phyloP scores from a whole-genome alignment of 139 green algal species.

The Chlorella sp. region DNA sequence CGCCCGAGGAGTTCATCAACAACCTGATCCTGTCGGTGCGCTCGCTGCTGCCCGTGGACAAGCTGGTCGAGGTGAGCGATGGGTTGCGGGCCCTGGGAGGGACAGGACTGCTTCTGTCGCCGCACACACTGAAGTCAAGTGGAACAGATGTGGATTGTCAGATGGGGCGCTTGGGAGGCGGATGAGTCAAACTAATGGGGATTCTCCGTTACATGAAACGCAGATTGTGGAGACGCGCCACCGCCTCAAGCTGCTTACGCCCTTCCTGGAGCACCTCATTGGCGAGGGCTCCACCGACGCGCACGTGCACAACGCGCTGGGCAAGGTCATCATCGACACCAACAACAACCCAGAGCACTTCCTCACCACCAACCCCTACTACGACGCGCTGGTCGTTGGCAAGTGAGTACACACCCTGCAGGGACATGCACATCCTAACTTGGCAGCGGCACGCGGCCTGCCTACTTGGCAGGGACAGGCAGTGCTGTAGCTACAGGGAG shows the following conservation, averaged over 20 bases:
- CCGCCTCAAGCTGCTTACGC: conserved; percentile 90
- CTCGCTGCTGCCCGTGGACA: conserved; percentile 81
- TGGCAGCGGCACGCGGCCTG: too few species aligned
- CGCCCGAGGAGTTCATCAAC: conserved; percentile 91
- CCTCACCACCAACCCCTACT: conserved; percentile 99
- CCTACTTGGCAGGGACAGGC: too few species aligned
- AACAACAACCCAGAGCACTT: conserved; percentile 99
- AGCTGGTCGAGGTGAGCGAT: conserved; percentile 41
- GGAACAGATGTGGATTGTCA: too few species aligned
- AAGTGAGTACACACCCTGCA: too few species aligned
- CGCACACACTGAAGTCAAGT: too few species aligned
- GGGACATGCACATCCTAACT: too few species aligned
- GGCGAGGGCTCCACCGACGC: conserved; percentile 85
- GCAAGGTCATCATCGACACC: conserved; percentile 98
- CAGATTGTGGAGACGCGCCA: conserved; percentile 81
- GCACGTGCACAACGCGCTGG: conserved; percentile 96
- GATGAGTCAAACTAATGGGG: background rate
- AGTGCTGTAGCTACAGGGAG: too few species aligned
- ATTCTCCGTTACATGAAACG: conserved; percentile 10
- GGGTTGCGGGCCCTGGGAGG: too few species aligned
- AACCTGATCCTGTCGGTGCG: conserved; percentile 96
- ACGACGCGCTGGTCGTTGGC: conserved; percentile 71
- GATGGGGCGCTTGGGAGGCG: too few species aligned
- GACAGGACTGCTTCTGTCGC: too few species aligned
- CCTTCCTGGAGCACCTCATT: conserved; percentile 98